Evolutionary conservation across 129 eudicot genomes (phyloP).

Genomic region (Centaurea solstitialis): DNA sequence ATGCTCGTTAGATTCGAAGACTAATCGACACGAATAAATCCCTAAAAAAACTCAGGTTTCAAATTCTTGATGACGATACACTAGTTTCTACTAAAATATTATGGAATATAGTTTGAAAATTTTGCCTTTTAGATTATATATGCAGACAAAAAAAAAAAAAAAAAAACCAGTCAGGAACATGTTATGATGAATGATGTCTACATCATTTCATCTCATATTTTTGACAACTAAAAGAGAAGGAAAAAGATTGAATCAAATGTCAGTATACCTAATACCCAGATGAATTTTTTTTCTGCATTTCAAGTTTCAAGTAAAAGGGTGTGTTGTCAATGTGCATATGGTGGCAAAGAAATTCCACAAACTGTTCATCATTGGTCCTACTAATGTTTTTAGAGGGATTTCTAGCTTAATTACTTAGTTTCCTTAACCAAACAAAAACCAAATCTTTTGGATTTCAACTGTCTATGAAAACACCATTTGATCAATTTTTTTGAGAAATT

Average conservation of each 20-base stretch:
- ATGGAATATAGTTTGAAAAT: not conserved
- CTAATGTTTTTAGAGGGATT: not conserved
- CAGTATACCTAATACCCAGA: constrained; percentile 32
- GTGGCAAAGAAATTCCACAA: not conserved
- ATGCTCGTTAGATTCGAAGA: not conserved
- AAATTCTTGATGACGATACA: not conserved
- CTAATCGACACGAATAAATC: not conserved
- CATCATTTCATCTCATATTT: constrained; percentile 21
- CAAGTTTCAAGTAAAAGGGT: constrained; percentile 6
- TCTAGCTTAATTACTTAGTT: constrained; percentile 6
- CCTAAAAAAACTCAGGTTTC: not conserved
- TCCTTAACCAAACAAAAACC: not conserved
- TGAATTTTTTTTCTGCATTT: not conserved
- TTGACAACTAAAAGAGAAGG: not conserved
- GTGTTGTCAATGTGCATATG: constrained; percentile 9
- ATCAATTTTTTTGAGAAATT: not conserved
- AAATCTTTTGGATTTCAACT: constrained; percentile 13
- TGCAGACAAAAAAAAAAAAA: not conserved
- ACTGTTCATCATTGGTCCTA: constrained; percentile 25
- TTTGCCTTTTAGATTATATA: not conserved
- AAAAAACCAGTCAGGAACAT: not conserved
- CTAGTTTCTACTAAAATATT: not conserved
- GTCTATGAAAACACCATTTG: not conserved
- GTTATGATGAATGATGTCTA: constrained; percentile 17
- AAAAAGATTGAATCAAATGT: constrained; percentile 30